Conservation (phyloP, 2,329 filamentous ascomycete species). For the Aspergillus fischeri region DNA sequence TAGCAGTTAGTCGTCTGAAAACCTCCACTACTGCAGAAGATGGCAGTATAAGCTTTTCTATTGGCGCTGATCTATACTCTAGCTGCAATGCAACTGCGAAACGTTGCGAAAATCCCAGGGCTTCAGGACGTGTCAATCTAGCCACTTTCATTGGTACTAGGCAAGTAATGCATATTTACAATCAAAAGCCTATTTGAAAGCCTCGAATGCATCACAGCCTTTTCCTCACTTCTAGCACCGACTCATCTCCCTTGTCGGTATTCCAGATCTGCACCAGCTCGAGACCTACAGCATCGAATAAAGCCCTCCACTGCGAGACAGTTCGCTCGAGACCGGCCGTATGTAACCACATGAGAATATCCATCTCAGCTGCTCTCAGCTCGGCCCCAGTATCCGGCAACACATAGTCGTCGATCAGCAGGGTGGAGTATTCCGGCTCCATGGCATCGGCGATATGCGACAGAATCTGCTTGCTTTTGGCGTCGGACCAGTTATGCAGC, state of each 20-base stretch:
- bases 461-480: slow-evolving; percentile 24
- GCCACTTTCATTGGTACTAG: no score
- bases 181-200: no score
- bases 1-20: slow-evolving; percentile 22
- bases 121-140: no score
- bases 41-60: slow-evolving; percentile 5
- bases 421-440: slow-evolving; percentile 33
- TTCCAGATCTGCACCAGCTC: slow-evolving; percentile 17
- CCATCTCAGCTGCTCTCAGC: slow-evolving; percentile 27
- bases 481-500: slow-evolving; percentile 31
- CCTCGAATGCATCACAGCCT: neutral
- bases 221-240: neutral
- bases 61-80: no score
- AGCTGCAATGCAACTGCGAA: no score
- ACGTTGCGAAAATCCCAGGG: no score
- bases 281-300: slow-evolving; percentile 30
- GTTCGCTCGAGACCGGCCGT: slow-evolving; percentile 35
- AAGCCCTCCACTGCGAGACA: slow-evolving; percentile 32
- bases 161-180: no score
- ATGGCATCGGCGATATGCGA: slow-evolving; percentile 26
- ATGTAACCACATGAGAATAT: slow-evolving; percentile 40
- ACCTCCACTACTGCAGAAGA: slow-evolving; percentile 27
- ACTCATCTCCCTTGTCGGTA: neutral
- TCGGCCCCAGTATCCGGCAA: slow-evolving; percentile 32
- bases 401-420: slow-evolving; percentile 42